Percentiles rank a stretch among this genome's conserved stretches.
Evolutionary conservation across 495 filamentous ascomycete species (phyloP).

Genomic region (Aspergillus conjunctus): DNA sequence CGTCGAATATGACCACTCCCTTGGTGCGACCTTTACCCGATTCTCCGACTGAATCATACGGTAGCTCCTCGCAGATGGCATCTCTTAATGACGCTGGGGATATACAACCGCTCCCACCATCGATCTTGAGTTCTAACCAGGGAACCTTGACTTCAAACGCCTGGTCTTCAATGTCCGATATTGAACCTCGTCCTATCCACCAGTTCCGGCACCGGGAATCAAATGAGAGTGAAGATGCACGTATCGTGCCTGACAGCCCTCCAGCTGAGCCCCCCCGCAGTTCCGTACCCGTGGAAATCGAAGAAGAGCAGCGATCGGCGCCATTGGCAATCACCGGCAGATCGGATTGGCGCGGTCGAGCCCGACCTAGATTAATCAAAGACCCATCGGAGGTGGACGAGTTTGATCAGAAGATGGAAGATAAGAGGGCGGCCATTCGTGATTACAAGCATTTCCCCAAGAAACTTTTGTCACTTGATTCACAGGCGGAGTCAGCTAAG

Average conservation of each 20-base stretch:
- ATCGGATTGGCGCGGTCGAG: conserved; percentile 42
- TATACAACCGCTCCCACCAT: conserved; percentile 47
- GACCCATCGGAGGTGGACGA: conserved; percentile 44
- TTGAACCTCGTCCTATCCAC: conserved; percentile 26
- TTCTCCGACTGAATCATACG: conserved; percentile 38
- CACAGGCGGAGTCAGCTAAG: conserved; percentile 35
- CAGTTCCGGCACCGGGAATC: conserved; percentile 32
- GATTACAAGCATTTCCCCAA: conserved; percentile 50
- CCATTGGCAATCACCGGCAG: conserved; percentile 48
- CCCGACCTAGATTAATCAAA: conserved; percentile 31
- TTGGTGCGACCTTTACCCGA: conserved; percentile 68
- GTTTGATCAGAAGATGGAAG: conserved; percentile 46
- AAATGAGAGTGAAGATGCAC: conserved; percentile 32
- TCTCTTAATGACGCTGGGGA: conserved; percentile 39
- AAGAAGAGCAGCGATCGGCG: conserved; percentile 46
- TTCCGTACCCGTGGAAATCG: conserved; percentile 24
- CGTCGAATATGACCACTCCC: conserved; percentile 78
- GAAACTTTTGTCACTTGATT: conserved; percentile 47
- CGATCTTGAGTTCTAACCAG: conserved; percentile 44
- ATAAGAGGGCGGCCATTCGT: conserved; percentile 47
- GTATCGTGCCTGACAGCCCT: conserved; percentile 21
- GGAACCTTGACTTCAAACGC: conserved; percentile 35
- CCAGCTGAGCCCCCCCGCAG: conserved; percentile 29
- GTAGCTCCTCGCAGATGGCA: conserved; percentile 36
- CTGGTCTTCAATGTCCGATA: conserved; percentile 40